Conservation (phyloP, 805 yeast species). For the Ogataea wickerhamii region DNA sequence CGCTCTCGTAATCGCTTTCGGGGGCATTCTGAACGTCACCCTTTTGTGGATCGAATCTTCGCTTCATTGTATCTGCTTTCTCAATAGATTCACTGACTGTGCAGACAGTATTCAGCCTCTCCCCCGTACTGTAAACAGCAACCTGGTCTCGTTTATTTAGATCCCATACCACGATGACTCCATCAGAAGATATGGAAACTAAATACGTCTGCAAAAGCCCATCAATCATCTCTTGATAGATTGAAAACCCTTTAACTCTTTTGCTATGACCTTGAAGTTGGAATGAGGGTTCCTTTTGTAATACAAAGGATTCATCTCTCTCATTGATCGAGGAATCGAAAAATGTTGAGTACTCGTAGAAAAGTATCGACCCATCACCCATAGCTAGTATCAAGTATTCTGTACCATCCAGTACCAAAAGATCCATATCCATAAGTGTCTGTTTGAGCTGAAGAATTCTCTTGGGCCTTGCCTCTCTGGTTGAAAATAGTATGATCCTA, state of each 20-base stretch:
- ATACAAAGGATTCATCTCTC: constrained; percentile 20
- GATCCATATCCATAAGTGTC: constrained; percentile 67
- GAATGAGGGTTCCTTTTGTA: constrained; percentile 46
- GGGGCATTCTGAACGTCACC: constrained; percentile 38
- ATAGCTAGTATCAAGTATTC: constrained; percentile 67
- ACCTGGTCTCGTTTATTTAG: constrained; percentile 64
- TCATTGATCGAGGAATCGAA: constrained; percentile 12
- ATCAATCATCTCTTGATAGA: constrained; percentile 36
- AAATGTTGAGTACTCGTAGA: constrained; percentile 42
- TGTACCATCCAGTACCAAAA: constrained; percentile 40
- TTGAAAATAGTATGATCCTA: constrained; percentile 60
- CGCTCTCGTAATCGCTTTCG: constrained; percentile 74
- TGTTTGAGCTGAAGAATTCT: constrained; percentile 47
- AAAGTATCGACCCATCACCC: constrained; percentile 65
- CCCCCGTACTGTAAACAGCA: constrained; percentile 88
- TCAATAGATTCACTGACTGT: constrained; percentile 77
- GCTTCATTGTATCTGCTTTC: constrained; percentile 63
- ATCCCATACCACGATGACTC: constrained; percentile 90
- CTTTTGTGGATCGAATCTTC: constrained; percentile 34
- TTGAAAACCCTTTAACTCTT: constrained; percentile 76
- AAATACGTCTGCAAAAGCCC: constrained; percentile 43
- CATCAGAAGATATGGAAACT: constrained; percentile 88
- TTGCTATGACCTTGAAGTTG: constrained; percentile 74
- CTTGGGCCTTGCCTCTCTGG: constrained; percentile 57
- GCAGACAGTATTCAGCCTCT: constrained; percentile 82